Base-by-base conservation (phyloP, 768 basidiomycete species). In the Russula emetica region DNA sequence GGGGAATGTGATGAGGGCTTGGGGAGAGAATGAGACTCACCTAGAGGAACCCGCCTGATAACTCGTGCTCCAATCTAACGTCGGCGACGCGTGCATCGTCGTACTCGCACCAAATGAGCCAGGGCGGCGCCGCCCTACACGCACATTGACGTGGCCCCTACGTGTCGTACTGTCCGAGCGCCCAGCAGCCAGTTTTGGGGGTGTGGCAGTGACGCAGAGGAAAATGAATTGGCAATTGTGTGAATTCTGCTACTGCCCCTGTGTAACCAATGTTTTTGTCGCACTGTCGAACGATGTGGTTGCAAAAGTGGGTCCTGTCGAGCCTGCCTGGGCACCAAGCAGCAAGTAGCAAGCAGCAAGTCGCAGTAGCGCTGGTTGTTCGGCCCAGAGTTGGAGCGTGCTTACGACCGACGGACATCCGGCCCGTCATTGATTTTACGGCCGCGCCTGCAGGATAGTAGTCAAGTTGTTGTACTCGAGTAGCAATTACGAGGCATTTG, bases 41-140 rank as follows among this genome's bases (percentile, higher is more conserved):
- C 87, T 84, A 11, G 90, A 92, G 38, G 90, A 90, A 51, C 91
- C 91, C 32, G 86, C 91, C 63, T 91, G 87, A 75, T 93, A 93
- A 68, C 90, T 92, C 14, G 90, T 92, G 70, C 89, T 93, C 85
- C 90, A 84, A 68, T 86, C 90, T 68, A 85, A 70, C 63, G 74
- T 74, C 62, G 75, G 73, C 45, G 68, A 66, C 32, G 72, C 64
- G 26, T 71, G 73, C 2, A 64, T 72, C 20, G 63, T 42, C 51
- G 58, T 58, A 44, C 47, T 62, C 30, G 69, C 60, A 32, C 69
- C 69, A 63, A 72, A 64, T 32, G 73, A 69, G 45, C 67, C 71
- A 4, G 67, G 69, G 42, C 69, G 73, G 50, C 72, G 71, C 64
- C 53, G 70, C 57, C 73, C 78, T 76, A 68, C 72, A 74, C 70